phyloP scores from a whole-genome alignment of 768 basidiomycete species.

The Atractiella rhizophila region DNA sequence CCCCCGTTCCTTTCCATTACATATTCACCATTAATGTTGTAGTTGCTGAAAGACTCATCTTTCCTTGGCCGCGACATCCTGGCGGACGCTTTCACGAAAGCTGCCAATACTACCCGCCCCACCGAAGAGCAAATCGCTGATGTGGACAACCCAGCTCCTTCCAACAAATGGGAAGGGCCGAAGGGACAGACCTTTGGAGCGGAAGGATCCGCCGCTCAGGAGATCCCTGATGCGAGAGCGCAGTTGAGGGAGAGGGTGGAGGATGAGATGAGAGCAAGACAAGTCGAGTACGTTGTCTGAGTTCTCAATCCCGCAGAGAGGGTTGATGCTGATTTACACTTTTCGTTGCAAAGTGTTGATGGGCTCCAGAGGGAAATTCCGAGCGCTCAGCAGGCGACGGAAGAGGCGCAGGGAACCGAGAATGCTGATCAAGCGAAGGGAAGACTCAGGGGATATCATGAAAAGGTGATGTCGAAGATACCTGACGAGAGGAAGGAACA shows the following conservation, averaged over 20 bases:
- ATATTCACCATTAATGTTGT: slow-evolving; percentile 46
- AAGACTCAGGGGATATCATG: slow-evolving; percentile 12
- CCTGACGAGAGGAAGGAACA: slow-evolving; percentile 43
- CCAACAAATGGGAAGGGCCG: slow-evolving; percentile 31
- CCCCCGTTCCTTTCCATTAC: neutral
- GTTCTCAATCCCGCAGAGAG: too few relatives aligned
- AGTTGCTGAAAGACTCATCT: slow-evolving; percentile 19
- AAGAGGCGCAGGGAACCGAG: neutral
- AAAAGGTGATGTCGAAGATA: slow-evolving; percentile 19
- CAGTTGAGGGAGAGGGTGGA: too few relatives aligned
- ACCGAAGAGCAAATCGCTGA: slow-evolving; percentile 27
- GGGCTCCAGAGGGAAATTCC: too few relatives aligned
- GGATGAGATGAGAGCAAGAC: too few relatives aligned
- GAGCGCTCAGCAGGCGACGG: too few relatives aligned
- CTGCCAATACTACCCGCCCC: slow-evolving; percentile 44
- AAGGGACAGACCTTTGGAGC: slow-evolving; percentile 2
- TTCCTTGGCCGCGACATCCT: slow-evolving; percentile 19
- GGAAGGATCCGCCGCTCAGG: slow-evolving; percentile 10
- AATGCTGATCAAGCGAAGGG: slow-evolving; percentile 10
- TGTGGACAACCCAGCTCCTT: slow-evolving; percentile 44
- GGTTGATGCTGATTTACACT: too few relatives aligned
- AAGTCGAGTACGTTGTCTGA: too few relatives aligned
- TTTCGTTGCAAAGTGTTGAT: too few relatives aligned
- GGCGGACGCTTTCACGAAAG: slow-evolving; percentile 37
- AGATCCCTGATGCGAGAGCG: too few relatives aligned